phyloP scores from a whole-genome alignment of 139 green algal species.

The Edaphochlamys debaryana region DNA sequence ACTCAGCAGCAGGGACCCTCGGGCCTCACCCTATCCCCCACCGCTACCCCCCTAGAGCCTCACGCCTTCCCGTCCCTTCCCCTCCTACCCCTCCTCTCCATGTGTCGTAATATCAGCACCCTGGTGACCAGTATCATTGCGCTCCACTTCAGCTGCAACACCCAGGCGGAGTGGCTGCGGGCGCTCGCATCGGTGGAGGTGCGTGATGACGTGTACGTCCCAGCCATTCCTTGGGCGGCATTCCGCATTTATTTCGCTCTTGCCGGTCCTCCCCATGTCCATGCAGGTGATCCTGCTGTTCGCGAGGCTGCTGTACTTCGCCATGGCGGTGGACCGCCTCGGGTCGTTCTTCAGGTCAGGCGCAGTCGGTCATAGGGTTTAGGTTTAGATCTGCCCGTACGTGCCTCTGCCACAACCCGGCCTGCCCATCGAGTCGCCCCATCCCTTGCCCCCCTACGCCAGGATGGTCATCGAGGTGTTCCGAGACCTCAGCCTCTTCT shows the following conservation, averaged over 20 bases:
- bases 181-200: slow-evolving; percentile 30
- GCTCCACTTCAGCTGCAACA: slow-evolving; percentile 22
- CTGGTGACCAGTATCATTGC: slow-evolving; percentile 19
- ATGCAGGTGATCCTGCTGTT: slow-evolving; percentile 40
- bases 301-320: slow-evolving; percentile 39
- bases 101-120: no score
- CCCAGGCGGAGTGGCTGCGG: slow-evolving; percentile 4
- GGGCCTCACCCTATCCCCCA: no score
- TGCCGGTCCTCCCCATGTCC: no score
- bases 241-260: no score
- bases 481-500: slow-evolving; percentile 33
- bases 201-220: background rate
- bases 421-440: no score
- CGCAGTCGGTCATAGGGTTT: no score
- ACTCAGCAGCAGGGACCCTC: no score
- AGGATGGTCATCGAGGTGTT: slow-evolving; percentile 43
- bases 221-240: background rate
- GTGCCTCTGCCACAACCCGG: no score
- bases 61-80: no score
- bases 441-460: background rate
- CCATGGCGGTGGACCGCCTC: slow-evolving; percentile 35
- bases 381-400: no score
- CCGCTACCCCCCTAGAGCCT: no score
- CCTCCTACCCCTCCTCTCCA: no score
- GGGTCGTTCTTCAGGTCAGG: slow-evolving; percentile 45